Evolutionary conservation across 23 red algal species (phyloP), one percentile per base, ranked within the genome.

Genomic region (Gracilaria gracilis): DNA sequence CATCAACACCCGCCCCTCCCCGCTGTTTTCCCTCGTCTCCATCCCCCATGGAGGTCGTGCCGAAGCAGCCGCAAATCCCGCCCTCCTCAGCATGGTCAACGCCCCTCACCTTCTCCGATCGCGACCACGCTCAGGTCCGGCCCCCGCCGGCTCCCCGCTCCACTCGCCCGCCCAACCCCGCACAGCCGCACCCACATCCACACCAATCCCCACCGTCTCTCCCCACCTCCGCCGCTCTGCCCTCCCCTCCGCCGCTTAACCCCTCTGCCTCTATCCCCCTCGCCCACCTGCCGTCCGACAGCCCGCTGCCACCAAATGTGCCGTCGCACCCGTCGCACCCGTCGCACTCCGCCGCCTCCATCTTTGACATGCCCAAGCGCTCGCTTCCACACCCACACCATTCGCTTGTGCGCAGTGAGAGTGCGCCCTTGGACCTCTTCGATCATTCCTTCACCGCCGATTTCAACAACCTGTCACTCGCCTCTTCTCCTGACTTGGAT

Each of bases 331-430:
- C 36, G 13, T 32, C 86, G 42, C 36, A 67, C 29, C 46, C 49
- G 0, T 39, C 67, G 17, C 48, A 35, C 71, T 57, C 53, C 24
- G 31, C 72, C 25, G 46, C 86, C 86, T 79, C 86, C 86, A 33
- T 50, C 86, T 79, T 77, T 31, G 72, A 77, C 72, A 77, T 77
- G 39, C 72, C 72, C 27, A 77, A 24, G 24, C 38, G 39, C 20
- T 28, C 72, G 13, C 33, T n/a, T 50, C 53, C 58, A 32, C 72
- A 70, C 77, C 87, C 46, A 38, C 79, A 73, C 36, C 57, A 71
- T 53, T 64, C 74, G 37, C 49, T 90, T 49, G 87, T 90, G 54
- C 71, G 87, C 55, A 90, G 87, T 90, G 87, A 90, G 61, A 90
- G 87, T 70, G 87, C 87, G 9, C 87, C 87, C 34, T 24, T 79